These are phyloP conservation scores for Dryas alaskensis DNA, from an alignment of 306 rosid species.

Conservation along the genomic window DNA sequence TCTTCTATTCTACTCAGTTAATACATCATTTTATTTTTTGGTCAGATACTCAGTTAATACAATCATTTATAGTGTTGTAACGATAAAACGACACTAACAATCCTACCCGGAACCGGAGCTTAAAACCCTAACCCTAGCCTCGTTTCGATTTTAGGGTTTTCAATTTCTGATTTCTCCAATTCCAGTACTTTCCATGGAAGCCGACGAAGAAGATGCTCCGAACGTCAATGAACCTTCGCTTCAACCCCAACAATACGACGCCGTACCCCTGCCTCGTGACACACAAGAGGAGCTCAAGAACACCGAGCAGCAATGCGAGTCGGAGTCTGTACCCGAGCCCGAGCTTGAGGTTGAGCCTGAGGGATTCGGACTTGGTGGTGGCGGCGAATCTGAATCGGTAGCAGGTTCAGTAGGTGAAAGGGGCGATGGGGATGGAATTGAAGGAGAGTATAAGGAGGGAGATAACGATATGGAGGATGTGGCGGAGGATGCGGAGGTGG, in stretches of 20 bases:
- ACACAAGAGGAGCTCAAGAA: constrained; percentile 11
- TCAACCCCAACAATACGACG: constrained; percentile 16
- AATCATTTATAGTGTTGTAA: not conserved
- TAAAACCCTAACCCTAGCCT: constrained; percentile 33
- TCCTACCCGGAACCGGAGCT: constrained; percentile 14
- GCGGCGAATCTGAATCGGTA: not conserved
- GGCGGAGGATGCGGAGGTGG: not conserved
- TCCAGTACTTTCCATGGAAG: constrained; percentile 43
- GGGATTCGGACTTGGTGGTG: not conserved
- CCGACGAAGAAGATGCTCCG: constrained; percentile 53
- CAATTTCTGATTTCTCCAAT: constrained; percentile 13
- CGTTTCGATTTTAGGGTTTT: constrained; percentile 41
- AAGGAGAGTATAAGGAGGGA: constrained; percentile 10
- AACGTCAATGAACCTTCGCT: constrained; percentile 16
- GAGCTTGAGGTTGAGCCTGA: constrained; percentile 21
- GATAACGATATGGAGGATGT: not conserved
- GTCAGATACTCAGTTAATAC: not conserved
- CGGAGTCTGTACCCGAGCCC: constrained; percentile 7
- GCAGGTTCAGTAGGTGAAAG: no score
- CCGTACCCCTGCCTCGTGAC: constrained; percentile 14
- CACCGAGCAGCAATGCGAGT: constrained; percentile 33
- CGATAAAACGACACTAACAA: constrained; percentile 1
- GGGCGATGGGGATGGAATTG: constrained; percentile 7
- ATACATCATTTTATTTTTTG: not conserved
- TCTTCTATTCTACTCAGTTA: not conserved